Percentiles rank a stretch among this genome's conserved stretches.
Evolutionary conservation across 768 basidiomycete genomes (phyloP).

Genomic region (Agaricus subrufescens): DNA sequence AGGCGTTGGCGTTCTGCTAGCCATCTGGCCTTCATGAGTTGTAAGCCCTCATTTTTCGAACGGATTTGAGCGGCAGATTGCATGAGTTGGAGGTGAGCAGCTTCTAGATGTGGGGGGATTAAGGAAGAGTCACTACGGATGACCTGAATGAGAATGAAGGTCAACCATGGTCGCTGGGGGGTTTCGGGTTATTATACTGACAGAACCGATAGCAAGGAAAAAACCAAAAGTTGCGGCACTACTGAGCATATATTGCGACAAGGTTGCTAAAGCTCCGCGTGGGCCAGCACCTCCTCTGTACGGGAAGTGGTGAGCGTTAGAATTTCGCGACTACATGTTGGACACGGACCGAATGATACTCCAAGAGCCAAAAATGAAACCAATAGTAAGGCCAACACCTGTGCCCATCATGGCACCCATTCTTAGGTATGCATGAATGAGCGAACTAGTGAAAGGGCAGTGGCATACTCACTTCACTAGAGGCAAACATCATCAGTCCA

Average conservation of each 20-base stretch:
- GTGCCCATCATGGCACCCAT: constrained; percentile 93
- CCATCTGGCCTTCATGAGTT: constrained; percentile 73
- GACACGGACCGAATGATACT: constrained; percentile 76
- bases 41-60: constrained; percentile 63
- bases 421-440: constrained; percentile 31
- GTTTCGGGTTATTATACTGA: constrained; percentile 28
- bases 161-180: constrained; percentile 6
- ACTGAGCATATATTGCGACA: constrained; percentile 97
- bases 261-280: constrained; percentile 82
- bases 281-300: constrained; percentile 85
- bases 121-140: constrained; percentile 76
- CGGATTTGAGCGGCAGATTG: constrained; percentile 47
- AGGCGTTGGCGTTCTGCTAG: constrained; percentile 50
- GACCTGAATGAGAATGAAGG: constrained; percentile 45
- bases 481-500: constrained; percentile 11
- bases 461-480: constrained; percentile 53
- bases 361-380: constrained; percentile 95
- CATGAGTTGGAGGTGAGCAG: constrained; percentile 55
- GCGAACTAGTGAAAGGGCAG: not conserved
- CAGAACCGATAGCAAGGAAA: constrained; percentile 93
- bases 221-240: constrained; percentile 97
- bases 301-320: not conserved
- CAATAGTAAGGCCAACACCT: constrained; percentile 93
- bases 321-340: not conserved
- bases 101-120: constrained; percentile 56